Base-by-base conservation (phyloP, 2,329 filamentous ascomycete species). In the Iodosphaeria phyllophila region DNA sequence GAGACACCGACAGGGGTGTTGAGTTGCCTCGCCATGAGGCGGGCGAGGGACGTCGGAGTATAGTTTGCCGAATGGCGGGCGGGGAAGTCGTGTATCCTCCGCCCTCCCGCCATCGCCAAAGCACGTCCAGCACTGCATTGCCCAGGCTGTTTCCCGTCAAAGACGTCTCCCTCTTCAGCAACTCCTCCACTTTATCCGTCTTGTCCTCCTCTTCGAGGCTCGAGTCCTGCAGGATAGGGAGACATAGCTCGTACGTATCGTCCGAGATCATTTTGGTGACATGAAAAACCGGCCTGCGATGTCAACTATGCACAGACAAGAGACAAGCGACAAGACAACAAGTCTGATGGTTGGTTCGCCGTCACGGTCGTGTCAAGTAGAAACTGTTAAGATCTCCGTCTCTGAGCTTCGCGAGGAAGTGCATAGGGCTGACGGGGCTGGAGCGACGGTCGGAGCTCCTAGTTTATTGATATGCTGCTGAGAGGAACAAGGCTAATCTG, bases 191-290 rank as follows among this genome's bases (percentile, higher is more conserved):
- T 52, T 69, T 78, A 51, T 95, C 86, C 24, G 79, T 86, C 60
- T 89, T 92, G 44, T 93, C 86, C 52, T 98, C 89, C 34, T 95
- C 89, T 40, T 92, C 80, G 32, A 92, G 61, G 28, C 64, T 60
- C 30, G 70, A 56, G 52, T 93, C 75, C 55, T 89, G 74, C 35
- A 98, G 66, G 44, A 93, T 68, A 26, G 82, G 79, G 46, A 91
- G 69, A 50, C 83, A 92, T 42, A 89, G 67, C 40, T 93, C 83
- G 58, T 91, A 92, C 28, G 86, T 72, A 39, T 84, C 73, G 60
- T 95, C 86, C 40, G 84, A 79, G 33, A 92, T 74, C 86, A 95
- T 93, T 46, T 33, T 64, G 42, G 51, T 39, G 41, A 28, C 36
- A n/a, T n/a, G n/a, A n/a, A n/a, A n/a, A n/a, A n/a, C n/a, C n/a